Evolutionary conservation across 495 filamentous ascomycete species (phyloP).

Genomic region (Penicillium cosmopolitanum): DNA sequence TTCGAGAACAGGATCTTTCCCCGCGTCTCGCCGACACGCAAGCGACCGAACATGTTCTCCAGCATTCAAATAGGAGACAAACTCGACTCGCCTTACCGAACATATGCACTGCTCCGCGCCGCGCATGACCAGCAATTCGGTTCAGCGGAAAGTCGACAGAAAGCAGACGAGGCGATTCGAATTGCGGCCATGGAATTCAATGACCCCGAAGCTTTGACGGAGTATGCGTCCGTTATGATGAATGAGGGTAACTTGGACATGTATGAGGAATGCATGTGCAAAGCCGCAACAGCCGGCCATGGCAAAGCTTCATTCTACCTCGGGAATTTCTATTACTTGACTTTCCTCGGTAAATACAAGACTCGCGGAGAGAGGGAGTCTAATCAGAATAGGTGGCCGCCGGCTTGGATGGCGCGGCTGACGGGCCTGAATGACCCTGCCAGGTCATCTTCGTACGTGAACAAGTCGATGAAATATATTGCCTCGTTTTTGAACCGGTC

Average conservation of each 20-base stretch:
- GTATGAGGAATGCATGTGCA: constrained; percentile 44
- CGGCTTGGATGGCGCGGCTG: neutral
- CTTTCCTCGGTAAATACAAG: constrained; percentile 27
- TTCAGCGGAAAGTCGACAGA: constrained; percentile 6
- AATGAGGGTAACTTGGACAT: constrained; percentile 23
- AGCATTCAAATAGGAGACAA: constrained; percentile 17
- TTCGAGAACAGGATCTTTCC: constrained; percentile 31
- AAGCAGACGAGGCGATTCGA: constrained; percentile 17
- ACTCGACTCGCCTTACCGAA: constrained; percentile 31
- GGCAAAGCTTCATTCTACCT: constrained; percentile 35
- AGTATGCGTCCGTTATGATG: constrained; percentile 31
- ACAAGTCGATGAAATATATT: neutral
- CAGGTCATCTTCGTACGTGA: neutral
- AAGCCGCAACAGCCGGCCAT: constrained; percentile 36
- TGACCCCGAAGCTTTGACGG: constrained; percentile 34
- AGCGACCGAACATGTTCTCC: neutral
- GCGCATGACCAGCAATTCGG: constrained; percentile 6
- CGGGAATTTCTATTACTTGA: constrained; percentile 46
- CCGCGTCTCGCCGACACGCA: constrained; percentile 19
- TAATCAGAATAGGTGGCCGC: neutral
- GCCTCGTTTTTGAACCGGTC: constrained; percentile 12
- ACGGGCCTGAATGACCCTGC: neutral
- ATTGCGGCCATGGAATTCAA: constrained; percentile 37
- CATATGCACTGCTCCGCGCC: constrained; percentile 29
- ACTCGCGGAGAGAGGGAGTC: constrained; percentile 26